These are phyloP conservation scores for Gossypium davidsonii DNA, from an alignment of 441 rosid species.

Conservation along the genomic window DNA sequence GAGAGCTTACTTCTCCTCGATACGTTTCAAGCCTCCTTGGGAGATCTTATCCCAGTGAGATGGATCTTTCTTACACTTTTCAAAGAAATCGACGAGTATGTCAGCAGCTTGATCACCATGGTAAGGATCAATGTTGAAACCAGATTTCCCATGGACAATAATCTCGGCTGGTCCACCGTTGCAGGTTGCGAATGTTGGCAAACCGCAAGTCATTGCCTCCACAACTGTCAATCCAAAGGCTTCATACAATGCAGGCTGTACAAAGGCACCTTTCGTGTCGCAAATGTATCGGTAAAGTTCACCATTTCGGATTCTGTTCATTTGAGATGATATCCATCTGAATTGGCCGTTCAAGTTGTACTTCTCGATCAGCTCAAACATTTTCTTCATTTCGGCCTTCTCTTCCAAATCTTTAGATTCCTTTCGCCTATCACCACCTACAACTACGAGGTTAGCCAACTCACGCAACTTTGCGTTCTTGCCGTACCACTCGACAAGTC, in stretches of 20 bases:
- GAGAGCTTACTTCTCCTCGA: conserved; percentile 65
- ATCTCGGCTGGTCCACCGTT: conserved; percentile 90
- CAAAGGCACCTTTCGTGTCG: conserved; percentile 63
- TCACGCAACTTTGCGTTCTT: conserved; percentile 60
- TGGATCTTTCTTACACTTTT: conserved; percentile 61
- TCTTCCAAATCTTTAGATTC: conserved; percentile 76
- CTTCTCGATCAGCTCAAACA: conserved; percentile 53
- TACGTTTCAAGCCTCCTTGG: conserved; percentile 65
- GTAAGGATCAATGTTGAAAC: conserved; percentile 89
- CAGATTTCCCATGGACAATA: conserved; percentile 35
- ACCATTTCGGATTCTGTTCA: conserved; percentile 72
- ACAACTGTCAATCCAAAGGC: conserved; percentile 64
- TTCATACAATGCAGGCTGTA: conserved; percentile 71
- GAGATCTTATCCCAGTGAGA: conserved; percentile 70
- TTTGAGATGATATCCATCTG: conserved; percentile 90
- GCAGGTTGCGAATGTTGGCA: conserved; percentile 52
- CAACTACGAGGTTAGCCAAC: conserved; percentile 75
- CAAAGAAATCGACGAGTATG: conserved; percentile 63
- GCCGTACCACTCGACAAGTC: conserved; percentile 94
- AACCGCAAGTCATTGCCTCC: conserved; percentile 29
- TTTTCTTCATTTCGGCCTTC: conserved; percentile 83
- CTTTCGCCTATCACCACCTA: conserved; percentile 86
- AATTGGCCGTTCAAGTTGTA: conserved; percentile 80
- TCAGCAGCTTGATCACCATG: conserved; percentile 85
- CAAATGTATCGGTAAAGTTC: conserved; percentile 65